Evolutionary conservation across 2,329 filamentous ascomycete genomes (phyloP), one percentile per base, ranked within the genome.

Genomic region (Rutstroemia sp.): DNA sequence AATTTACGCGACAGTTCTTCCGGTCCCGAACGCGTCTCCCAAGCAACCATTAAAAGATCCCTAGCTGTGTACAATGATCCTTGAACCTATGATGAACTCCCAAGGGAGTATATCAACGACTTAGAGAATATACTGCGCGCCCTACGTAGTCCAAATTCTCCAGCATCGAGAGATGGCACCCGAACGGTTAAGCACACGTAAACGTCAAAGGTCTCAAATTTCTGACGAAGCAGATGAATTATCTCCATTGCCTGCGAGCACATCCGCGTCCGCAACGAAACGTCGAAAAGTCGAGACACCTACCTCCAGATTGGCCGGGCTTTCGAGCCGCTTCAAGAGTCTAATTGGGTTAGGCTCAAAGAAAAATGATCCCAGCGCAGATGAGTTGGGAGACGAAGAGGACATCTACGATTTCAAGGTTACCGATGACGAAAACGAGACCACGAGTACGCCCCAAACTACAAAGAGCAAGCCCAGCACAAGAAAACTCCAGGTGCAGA

Each of bases 371-470:
- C 34, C 23, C 5, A 51, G 46, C 47, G 30, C 34, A 49, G 51
- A 58, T 41, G 53, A 49, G 38, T 49, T 59, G n/a, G 47, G 37
- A 16, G 44, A 52, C 8, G 58, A 51, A 23, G 9, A 34, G 30
- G 12, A 12, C 12, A 55, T 60, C 8, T 58, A 53, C 25, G 48
- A 51, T 16, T 38, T 60, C 9, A 46, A 42, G 21, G 27, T 54
- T 34, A 54, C 51, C 17, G 56, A 58, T 48, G 58, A 60, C 34
- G 58, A 58, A 9, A 47, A 56, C 37, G 53, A 55, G 41, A 49
- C 17, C 45, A 47, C 17, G 21, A 55, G 39, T 38, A 16, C 37
- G 27, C 25, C 23, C 21, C 41, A 39, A 37, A 38, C 42, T 12
- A n/a, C 39, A 16, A 56, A 30, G 9, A 21, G 30, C 8, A 55